These are phyloP conservation scores for Prunella vulgaris DNA, from an alignment of 257 asterid genomes.

Conservation along the genomic window DNA sequence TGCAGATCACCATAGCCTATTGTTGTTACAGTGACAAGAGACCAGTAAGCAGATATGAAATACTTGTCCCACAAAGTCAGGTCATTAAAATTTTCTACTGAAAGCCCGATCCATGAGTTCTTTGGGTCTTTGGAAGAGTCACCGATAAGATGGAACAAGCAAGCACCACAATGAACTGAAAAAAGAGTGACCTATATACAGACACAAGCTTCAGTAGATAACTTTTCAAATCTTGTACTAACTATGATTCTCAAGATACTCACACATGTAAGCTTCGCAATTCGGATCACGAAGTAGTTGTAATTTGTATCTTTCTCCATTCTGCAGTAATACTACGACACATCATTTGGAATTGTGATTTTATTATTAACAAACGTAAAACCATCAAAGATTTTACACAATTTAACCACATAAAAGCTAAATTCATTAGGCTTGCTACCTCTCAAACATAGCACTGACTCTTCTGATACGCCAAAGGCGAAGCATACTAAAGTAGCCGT, in stretches of 20 bases:
- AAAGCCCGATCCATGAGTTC: constrained; percentile 46
- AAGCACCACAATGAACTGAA: constrained; percentile 60
- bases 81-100: constrained; percentile 21
- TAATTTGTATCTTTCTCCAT: constrained; percentile 73
- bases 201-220: constrained; percentile 13
- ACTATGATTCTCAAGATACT: constrained; percentile 25
- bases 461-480: constrained; percentile 91
- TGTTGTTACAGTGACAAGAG: constrained; percentile 56
- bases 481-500: constrained; percentile 68
- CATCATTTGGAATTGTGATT: neutral
- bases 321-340: constrained; percentile 36
- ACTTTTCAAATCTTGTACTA: neutral
- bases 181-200: constrained; percentile 61
- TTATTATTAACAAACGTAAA: neutral
- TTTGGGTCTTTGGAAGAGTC: constrained; percentile 32
- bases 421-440: constrained; percentile 30
- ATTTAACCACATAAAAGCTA: neutral
- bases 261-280: constrained; percentile 61
- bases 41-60: constrained; percentile 57
- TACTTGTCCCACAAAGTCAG: constrained; percentile 40
- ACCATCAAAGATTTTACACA: neutral
- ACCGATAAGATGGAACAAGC: constrained; percentile 57
- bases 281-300: constrained; percentile 56
- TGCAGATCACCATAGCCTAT: constrained; percentile 82
- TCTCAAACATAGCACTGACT: constrained; percentile 68